These are phyloP conservation scores for Coffea humblotiana DNA, from an alignment of 305 asterid genomes.

Conservation along the genomic window DNA sequence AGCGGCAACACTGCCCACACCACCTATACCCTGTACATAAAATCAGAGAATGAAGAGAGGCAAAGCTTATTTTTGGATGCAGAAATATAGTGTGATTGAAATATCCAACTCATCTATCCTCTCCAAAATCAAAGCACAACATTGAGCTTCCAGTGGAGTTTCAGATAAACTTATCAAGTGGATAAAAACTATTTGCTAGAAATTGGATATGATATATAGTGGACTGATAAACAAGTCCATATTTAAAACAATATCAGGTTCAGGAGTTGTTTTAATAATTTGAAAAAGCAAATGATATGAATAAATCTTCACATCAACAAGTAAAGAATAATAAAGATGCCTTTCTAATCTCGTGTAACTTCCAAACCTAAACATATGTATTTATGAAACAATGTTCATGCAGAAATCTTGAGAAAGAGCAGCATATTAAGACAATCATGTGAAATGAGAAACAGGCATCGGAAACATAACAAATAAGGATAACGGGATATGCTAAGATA, in stretches of 20 bases:
- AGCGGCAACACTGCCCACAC: constrained; percentile 99
- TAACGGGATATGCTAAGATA: constrained; percentile 28
- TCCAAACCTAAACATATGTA: background rate
- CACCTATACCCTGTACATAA: constrained; percentile 91
- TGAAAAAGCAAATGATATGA: background rate
- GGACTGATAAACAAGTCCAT: too few relatives aligned
- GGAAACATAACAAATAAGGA: constrained; percentile 2
- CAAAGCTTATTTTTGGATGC: background rate
- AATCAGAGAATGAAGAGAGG: constrained; percentile 16
- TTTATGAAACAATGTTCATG: background rate
- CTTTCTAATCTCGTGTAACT: background rate
- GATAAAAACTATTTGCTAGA: background rate
- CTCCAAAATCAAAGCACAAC: background rate
- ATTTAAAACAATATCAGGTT: too few relatives aligned
- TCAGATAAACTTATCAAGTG: background rate
- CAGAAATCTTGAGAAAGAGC: background rate
- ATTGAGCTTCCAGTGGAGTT: background rate
- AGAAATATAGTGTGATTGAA: too few relatives aligned
- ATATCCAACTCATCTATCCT: background rate
- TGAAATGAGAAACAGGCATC: background rate
- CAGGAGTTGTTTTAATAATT: too few relatives aligned
- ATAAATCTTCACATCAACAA: background rate
- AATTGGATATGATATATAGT: background rate
- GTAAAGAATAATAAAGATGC: background rate
- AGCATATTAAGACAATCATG: background rate